Evolutionary conservation across 106 monocot genomes (phyloP), one percentile per base, ranked within the genome.

Genomic region (Hemerocallis citrina): DNA sequence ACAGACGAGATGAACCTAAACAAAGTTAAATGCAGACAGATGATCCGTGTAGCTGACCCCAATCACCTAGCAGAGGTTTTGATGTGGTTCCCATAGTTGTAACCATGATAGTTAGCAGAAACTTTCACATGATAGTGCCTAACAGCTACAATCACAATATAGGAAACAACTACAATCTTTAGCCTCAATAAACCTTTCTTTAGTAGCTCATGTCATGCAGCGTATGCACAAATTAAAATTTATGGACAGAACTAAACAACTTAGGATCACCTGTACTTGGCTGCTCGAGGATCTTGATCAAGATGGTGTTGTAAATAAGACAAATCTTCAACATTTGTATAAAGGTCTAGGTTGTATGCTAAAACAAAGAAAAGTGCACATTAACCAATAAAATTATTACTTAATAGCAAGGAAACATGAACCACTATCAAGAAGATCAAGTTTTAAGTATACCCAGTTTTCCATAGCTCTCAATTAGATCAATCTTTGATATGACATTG

Each of bases 401-500:
- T 64, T 30, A 19, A 37, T 66, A 29, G 5, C 42, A 20, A 9
- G 25, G 45, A 56, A 33, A 9, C 39, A 38, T 64, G 28, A 54
- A 35, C 37, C 25, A 34, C 7, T 7, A 21, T 37, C n/a, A 65
- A 49, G 6, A 38, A 36, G 4, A 51, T 3, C 9, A 66, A 1
- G 25, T 5, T 20, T 32, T 35, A 28, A 50, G 7, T 41, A 50
- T 72, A 95, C 94, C 94, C 61, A 96, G 64, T 69, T 86, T 86
- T 6, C 95, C 89, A 64, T 90, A 96, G 73, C 74, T 86, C 76
- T 84, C 89, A 63, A 96, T 87, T 45, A 96, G 86, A 77, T 96
- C 90, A 67, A 96, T 96, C 70, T 96, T 96, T 12, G 89, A 96
- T 19, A 96, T 57, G 25, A 96, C 89, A 70, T 96, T 96, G 60